Evolutionary conservation across 2,329 filamentous ascomycete genomes (phyloP).

Genomic region (Knufia petricola): DNA sequence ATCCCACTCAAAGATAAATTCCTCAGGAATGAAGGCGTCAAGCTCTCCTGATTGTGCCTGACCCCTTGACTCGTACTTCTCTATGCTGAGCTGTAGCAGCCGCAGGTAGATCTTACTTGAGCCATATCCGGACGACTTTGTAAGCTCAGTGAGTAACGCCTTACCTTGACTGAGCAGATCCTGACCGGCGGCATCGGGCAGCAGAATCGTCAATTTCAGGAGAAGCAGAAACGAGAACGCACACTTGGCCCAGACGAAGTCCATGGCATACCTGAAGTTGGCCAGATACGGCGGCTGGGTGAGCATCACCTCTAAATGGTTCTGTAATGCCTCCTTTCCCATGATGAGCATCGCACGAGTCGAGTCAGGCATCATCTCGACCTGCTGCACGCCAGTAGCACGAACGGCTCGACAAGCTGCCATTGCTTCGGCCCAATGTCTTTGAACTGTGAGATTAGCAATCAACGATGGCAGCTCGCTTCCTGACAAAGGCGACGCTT

Average conservation of each 20-base stretch:
- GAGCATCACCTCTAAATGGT: slow-evolving; percentile 43
- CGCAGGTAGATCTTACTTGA: slow-evolving; percentile 42
- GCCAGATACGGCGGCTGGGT: slow-evolving; percentile 41
- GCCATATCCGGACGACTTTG: slow-evolving; percentile 29
- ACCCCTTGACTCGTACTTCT: slow-evolving; percentile 33
- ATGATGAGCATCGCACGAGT: slow-evolving; percentile 41
- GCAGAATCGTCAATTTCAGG: slow-evolving; percentile 42
- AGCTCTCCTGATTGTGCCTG: slow-evolving; percentile 37
- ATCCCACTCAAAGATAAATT: slow-evolving; percentile 51
- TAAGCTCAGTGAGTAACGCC: slow-evolving; percentile 35
- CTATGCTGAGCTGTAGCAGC: slow-evolving; percentile 40
- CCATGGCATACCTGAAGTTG: slow-evolving; percentile 46
- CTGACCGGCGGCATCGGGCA: slow-evolving; percentile 31
- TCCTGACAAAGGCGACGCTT: slow-evolving; percentile 23
- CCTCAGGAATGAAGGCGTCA: slow-evolving; percentile 45
- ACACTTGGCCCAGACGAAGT: slow-evolving; percentile 51
- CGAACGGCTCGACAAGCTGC: slow-evolving; percentile 43
- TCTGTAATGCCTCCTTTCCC: slow-evolving; percentile 43
- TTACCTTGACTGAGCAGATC: slow-evolving; percentile 37
- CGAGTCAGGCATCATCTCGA: slow-evolving; percentile 40
- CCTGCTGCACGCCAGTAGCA: slow-evolving; percentile 40
- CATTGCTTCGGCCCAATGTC: slow-evolving; percentile 46
- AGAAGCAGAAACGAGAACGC: slow-evolving; percentile 49
- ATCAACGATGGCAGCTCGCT: slow-evolving; percentile 32
- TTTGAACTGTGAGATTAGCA: slow-evolving; percentile 43